Conservation (phyloP, 345 rosid genomes). For the Eucalyptus cloeziana region DNA sequence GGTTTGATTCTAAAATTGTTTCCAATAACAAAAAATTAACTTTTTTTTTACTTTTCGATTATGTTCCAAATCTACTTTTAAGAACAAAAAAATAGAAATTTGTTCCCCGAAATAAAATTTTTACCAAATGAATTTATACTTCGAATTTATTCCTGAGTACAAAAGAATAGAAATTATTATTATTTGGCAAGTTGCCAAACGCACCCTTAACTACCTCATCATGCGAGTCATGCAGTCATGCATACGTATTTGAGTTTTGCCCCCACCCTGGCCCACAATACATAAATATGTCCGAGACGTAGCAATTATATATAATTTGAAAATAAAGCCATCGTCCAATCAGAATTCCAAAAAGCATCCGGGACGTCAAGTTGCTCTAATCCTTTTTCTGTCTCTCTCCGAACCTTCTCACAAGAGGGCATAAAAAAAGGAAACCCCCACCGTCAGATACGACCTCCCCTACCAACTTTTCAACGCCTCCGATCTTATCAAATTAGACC, state of each 20-base stretch:
- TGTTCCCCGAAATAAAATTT: accelerated
- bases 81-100: too few relatives aligned
- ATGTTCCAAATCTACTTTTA: accelerated
- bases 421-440: neutral
- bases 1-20: too few relatives aligned
- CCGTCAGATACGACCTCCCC: neutral
- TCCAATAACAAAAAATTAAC: accelerated
- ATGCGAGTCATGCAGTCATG: neutral
- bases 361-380: neutral
- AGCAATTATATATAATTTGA: neutral
- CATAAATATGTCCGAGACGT: neutral
- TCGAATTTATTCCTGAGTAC: accelerated
- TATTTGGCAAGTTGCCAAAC: too few relatives aligned
- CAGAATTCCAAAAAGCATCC: neutral
- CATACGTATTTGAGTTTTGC: neutral
- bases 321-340: neutral
- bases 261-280: neutral
- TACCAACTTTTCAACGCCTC: neutral
- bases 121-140: too few relatives aligned
- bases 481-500: neutral
- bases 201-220: neutral
- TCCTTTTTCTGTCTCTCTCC: neutral
- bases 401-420: neutral
- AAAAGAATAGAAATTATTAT: too few relatives aligned
- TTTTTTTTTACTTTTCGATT: too few relatives aligned